Base-by-base conservation (phyloP, 345 rosid species). In the Litchi chinensis region DNA sequence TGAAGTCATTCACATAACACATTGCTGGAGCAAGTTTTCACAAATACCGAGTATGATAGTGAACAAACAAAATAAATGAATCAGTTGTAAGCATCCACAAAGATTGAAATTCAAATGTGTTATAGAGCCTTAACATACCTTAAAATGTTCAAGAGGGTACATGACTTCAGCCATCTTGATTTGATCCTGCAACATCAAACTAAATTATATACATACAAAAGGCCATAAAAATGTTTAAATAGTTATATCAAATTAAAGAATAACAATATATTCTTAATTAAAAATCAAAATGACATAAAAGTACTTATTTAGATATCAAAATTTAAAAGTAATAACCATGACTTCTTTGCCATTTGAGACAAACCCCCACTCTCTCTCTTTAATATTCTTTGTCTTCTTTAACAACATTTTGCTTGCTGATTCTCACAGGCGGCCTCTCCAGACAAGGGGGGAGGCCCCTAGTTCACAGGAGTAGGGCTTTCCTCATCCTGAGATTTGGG, bases 81-180 rank as follows among this genome's bases (percentile, higher is more conserved):
- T 50, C 40, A 65, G 40, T 1, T 24, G 5, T 19, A 59, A 28
- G 62, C 44, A 41, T 60, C 22, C 65, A 39, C 22, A 7, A n/a
- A 70, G 21, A 22, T 41, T 59, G 68, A 48, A 74, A 69, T 19
- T 43, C 52, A 68, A 24, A 68, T 73, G 28, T 32, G 10, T 44
- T 8, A 26, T 9, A 63, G 43, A 28, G 37, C n/a, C 22, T 7
- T 41, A 21, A 40, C 76, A 74, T 87, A 95, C 99, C 96, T 93
- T 92, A 86, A 93, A 95, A 76, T 91, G 91, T 40, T 92, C 94
- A 83, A 95, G 62, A 56, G 97, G 93, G 82, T 90, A 86, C 91
- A 92, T 93, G 68, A 91, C 93, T 84, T 95, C 98, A 81, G 93
- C 87, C 93, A 95, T 76, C 75, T 91, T 91, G 82, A 95, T 91